Evolutionary conservation across 352 stramenopile genomes (phyloP).

Genomic region (Globisporangium alternatum): DNA sequence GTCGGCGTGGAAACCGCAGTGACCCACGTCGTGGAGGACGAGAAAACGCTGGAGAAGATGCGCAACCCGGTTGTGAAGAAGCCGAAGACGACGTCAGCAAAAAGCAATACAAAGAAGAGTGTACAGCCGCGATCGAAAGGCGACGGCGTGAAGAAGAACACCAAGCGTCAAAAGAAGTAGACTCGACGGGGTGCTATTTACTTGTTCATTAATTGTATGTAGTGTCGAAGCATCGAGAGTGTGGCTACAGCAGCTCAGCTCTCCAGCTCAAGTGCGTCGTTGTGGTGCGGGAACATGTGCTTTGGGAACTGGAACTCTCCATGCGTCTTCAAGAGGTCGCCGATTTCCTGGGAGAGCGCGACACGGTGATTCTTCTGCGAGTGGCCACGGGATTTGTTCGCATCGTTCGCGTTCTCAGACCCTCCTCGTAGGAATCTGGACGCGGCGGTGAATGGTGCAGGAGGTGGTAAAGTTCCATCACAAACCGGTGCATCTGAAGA

Average conservation of each 20-base stretch:
- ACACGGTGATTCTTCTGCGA: constrained; percentile 14
- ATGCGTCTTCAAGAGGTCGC: constrained; percentile 21
- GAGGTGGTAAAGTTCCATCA: neutral
- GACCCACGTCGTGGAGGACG: constrained; percentile 72
- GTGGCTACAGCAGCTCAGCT: neutral
- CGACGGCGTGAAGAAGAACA: constrained; percentile 11
- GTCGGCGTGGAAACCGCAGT: constrained; percentile 57
- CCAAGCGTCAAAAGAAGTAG: constrained; percentile 19
- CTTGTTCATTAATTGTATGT: constrained; percentile 1
- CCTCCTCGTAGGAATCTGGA: neutral
- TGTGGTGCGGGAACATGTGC: constrained; percentile 25
- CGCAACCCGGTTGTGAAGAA: constrained; percentile 25
- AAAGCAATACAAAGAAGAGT: neutral
- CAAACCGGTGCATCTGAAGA: neutral
- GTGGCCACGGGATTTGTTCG: constrained; percentile 6
- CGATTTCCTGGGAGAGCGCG: constrained; percentile 28
- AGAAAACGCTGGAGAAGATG: constrained; percentile 32
- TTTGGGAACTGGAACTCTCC: constrained; percentile 38
- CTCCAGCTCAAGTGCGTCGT: constrained; percentile 7
- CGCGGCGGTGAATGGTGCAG: neutral
- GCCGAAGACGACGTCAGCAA: constrained; percentile 6
- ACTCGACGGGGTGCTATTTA: neutral
- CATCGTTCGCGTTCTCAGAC: neutral
- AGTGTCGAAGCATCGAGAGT: neutral
- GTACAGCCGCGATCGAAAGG: constrained; percentile 1